phyloP scores from a whole-genome alignment of 495 filamentous ascomycete species.

The Bryoglossum gracile region DNA sequence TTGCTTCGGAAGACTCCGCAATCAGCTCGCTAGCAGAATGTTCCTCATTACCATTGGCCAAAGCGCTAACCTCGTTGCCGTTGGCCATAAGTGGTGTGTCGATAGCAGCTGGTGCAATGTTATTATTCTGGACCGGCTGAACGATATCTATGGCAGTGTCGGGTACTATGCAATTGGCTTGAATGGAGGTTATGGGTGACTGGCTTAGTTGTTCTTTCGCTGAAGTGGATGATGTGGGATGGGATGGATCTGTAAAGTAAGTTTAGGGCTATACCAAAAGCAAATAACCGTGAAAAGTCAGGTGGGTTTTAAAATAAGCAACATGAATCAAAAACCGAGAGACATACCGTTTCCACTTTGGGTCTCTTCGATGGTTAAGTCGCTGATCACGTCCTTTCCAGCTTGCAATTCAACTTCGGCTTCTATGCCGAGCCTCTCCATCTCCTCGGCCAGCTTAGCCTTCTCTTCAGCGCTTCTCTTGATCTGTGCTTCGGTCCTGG shows the following conservation, averaged over 20 bases:
- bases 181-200: too few relatives aligned
- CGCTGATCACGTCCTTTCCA: conserved; percentile 26
- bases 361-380: conserved; percentile 20
- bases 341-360: conserved; percentile 20
- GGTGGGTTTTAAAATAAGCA: neutral
- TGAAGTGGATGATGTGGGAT: neutral
- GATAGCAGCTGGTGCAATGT: too few relatives aligned
- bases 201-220: too few relatives aligned
- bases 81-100: too few relatives aligned
- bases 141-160: too few relatives aligned
- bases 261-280: neutral
- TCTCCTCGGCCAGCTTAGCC: conserved; percentile 45
- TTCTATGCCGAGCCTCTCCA: conserved; percentile 44
- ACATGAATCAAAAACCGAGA: neutral
- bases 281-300: neutral
- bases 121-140: too few relatives aligned
- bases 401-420: conserved; percentile 33
- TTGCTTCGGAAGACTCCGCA: too few relatives aligned
- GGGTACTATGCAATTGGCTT: too few relatives aligned
- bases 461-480: conserved; percentile 37
- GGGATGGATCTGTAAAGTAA: conserved; percentile 5
- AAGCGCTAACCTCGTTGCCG: too few relatives aligned
- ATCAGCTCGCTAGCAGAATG: too few relatives aligned
- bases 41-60: too few relatives aligned
- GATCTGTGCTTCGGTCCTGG: conserved; percentile 51